These are phyloP conservation scores for Coemansia sp. DNA, from an alignment of 192 early-diverging fungal species.

Conservation along the genomic window DNA sequence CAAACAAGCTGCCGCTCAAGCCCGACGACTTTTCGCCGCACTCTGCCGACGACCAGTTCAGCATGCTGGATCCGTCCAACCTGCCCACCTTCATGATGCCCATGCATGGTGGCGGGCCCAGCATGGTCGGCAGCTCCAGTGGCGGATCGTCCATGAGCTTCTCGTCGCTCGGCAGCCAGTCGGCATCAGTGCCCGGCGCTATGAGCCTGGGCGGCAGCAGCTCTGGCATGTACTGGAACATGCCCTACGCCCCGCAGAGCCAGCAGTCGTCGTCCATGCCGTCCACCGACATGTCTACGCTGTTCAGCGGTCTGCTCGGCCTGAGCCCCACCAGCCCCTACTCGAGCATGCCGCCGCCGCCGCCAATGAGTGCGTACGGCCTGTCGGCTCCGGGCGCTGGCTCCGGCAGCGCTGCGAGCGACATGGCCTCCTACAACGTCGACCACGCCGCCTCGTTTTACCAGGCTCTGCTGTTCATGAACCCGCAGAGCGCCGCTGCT, in stretches of 20 bases:
- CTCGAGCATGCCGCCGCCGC: background rate
- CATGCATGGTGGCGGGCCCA: background rate
- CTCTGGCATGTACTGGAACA: slow-evolving; percentile 8
- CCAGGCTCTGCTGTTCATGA: slow-evolving; percentile 32
- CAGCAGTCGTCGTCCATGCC: slow-evolving; percentile 7
- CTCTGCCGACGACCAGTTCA: slow-evolving; percentile 41
- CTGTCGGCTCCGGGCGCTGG: background rate
- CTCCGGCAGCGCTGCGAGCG: background rate
- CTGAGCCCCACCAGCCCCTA: slow-evolving; percentile 7
- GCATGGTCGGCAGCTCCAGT: background rate
- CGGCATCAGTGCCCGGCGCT: slow-evolving; percentile 2
- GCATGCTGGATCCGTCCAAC: slow-evolving; percentile 45
- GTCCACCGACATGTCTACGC: slow-evolving; percentile 16
- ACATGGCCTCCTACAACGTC: slow-evolving; percentile 5
- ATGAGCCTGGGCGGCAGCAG: background rate
- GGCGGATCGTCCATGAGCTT: background rate
- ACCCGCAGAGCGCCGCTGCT: slow-evolving; percentile 10
- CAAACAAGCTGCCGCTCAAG: slow-evolving; percentile 54
- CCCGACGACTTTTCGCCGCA: slow-evolving; percentile 35
- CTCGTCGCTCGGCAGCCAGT: background rate
- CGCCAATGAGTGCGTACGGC: slow-evolving; percentile 12
- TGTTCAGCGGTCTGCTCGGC: slow-evolving; percentile 35
- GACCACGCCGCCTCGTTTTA: slow-evolving; percentile 24
- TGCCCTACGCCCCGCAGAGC: slow-evolving; percentile 8
- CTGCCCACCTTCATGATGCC: slow-evolving; percentile 53